phyloP scores from a whole-genome alignment of 176 grass and related monocot species.

The Alopecurus myosuroides region DNA sequence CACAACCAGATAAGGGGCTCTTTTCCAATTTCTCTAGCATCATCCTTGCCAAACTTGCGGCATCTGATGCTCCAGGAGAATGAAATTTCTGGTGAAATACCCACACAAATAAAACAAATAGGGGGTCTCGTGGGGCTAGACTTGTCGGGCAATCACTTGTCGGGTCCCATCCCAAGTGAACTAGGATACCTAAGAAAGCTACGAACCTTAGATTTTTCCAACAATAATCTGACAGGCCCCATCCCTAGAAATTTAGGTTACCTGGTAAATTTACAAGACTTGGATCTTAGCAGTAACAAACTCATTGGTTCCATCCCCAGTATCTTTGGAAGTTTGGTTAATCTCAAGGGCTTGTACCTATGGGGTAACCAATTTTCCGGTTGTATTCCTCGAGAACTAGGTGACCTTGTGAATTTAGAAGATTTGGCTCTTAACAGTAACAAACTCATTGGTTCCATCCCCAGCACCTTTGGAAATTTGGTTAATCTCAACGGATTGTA shows the following conservation, averaged over 20 bases:
- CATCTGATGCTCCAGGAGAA: not conserved
- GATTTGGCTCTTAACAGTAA: no score
- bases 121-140: not conserved
- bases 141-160: not conserved
- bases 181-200: not conserved
- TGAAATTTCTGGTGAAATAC: not conserved
- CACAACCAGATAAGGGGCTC: not conserved
- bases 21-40: not conserved
- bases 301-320: not conserved
- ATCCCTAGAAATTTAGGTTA: not conserved
- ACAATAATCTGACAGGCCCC: not conserved
- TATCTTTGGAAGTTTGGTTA: not conserved
- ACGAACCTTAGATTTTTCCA: not conserved
- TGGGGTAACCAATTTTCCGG: no score
- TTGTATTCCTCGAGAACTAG: no score
- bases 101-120: not conserved
- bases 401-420: no score
- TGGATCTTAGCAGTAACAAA: not conserved
- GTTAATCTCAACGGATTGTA: no score
- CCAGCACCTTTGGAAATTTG: no score
- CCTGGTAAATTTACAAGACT: not conserved
- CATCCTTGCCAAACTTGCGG: not conserved
- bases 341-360: not conserved
- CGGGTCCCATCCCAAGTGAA: not conserved
- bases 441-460: no score